phyloP scores from a whole-genome alignment of 2,329 filamentous ascomycete species.

The Talaromyces piceae region DNA sequence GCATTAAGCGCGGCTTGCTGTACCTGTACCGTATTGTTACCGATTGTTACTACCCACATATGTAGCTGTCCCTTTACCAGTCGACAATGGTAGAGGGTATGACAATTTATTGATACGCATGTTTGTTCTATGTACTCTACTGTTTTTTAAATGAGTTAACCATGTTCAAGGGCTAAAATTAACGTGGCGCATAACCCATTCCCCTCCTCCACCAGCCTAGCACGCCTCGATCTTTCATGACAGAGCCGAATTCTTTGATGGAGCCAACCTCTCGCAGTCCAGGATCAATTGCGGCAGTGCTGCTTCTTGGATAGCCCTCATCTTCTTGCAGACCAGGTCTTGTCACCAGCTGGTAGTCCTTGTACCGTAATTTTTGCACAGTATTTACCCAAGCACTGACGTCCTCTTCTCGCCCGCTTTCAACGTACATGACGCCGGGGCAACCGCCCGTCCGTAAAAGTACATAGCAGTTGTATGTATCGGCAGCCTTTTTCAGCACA shows the following conservation, averaged over 20 bases:
- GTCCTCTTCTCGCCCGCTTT: constrained; percentile 46
- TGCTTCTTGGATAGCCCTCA: constrained; percentile 8
- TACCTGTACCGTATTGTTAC: not conserved
- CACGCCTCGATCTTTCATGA: constrained; percentile 55
- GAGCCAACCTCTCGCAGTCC: constrained; percentile 53
- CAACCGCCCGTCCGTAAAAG: constrained; percentile 60
- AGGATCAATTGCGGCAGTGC: constrained; percentile 3
- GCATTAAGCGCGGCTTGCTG: not conserved
- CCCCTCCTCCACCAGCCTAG: constrained; percentile 59
- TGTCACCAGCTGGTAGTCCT: constrained; percentile 60
- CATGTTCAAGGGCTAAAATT: not conserved
- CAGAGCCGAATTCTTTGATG: constrained; percentile 56
- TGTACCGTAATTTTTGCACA: constrained; percentile 61
- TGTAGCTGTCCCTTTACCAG: too few relatives aligned
- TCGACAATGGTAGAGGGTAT: not conserved
- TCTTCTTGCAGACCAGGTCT: constrained; percentile 40
- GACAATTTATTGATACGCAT: not conserved
- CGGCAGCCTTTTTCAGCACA: constrained; percentile 57
- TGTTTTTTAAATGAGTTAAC: not conserved
- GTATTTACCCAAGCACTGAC: constrained; percentile 58
- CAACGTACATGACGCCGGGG: constrained; percentile 73
- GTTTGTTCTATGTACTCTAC: not conserved
- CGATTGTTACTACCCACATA: too few relatives aligned
- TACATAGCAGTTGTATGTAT: constrained; percentile 53
- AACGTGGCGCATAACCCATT: constrained; percentile 47